Conservation (phyloP, 495 filamentous ascomycete genomes). For the Penicillium atrosanguineum region DNA sequence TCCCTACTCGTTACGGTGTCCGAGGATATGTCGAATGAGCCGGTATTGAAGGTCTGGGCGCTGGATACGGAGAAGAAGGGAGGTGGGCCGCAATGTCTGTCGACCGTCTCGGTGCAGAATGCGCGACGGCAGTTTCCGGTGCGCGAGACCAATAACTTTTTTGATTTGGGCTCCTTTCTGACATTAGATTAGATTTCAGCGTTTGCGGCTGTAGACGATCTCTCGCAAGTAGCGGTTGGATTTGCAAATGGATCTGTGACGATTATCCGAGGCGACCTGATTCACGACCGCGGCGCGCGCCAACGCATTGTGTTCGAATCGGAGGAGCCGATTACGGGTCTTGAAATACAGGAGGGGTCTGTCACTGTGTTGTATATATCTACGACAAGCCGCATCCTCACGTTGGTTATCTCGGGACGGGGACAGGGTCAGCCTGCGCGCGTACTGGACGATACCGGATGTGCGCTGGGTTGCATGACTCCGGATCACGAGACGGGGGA, state of each 20-base stretch:
- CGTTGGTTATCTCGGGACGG: slow-evolving; percentile 77
- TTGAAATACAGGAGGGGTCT: slow-evolving; percentile 51
- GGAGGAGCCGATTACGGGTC: slow-evolving; percentile 91
- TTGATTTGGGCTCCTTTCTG: background rate
- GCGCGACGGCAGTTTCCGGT: slow-evolving; percentile 91
- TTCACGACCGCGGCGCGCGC: slow-evolving; percentile 93
- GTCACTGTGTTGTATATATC: slow-evolving; percentile 87
- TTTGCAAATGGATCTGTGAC: slow-evolving; percentile 96
- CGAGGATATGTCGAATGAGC: slow-evolving; percentile 83
- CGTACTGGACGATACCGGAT: slow-evolving; percentile 83
- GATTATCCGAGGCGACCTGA: slow-evolving; percentile 87
- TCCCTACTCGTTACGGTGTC: slow-evolving; percentile 82
- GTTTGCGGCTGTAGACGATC: slow-evolving; percentile 78
- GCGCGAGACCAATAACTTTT: slow-evolving; percentile 1
- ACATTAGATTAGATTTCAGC: slow-evolving; percentile 67
- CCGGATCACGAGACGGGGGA: slow-evolving; percentile 74
- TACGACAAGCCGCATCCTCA: slow-evolving; percentile 85
- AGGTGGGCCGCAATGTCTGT: slow-evolving; percentile 80
- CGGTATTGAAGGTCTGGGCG: slow-evolving; percentile 91
- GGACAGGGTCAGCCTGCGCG: slow-evolving; percentile 87
- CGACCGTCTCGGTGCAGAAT: slow-evolving; percentile 82
- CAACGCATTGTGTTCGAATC: slow-evolving; percentile 96
- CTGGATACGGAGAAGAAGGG: slow-evolving; percentile 96
- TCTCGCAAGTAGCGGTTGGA: slow-evolving; percentile 89
- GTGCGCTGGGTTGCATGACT: slow-evolving; percentile 90